Evolutionary conservation across 805 yeast genomes (phyloP).

Genomic region (Sugiyamaella americana): DNA sequence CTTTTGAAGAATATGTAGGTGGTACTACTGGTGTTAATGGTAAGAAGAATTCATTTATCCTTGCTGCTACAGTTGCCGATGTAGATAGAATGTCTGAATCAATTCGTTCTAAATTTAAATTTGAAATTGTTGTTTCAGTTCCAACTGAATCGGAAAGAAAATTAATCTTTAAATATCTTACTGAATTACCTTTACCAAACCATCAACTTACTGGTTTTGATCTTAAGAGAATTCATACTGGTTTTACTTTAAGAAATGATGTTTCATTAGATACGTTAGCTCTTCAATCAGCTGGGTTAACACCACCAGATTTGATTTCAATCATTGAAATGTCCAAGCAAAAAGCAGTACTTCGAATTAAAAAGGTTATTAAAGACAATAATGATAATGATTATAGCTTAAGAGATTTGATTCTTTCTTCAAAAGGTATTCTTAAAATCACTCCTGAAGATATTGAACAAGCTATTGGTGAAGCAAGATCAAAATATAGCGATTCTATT

Average conservation of each 20-base stretch:
- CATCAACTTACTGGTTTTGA: slow-evolving; percentile 7
- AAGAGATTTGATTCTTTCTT: slow-evolving; percentile 38
- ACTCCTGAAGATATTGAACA: slow-evolving; percentile 57
- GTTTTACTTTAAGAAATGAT: slow-evolving; percentile 39
- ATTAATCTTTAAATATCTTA: slow-evolving; percentile 51
- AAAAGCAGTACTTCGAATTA: slow-evolving; percentile 47
- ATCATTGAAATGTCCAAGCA: slow-evolving; percentile 62
- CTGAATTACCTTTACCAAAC: slow-evolving; percentile 4
- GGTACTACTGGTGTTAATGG: slow-evolving; percentile 19
- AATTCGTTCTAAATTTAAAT: slow-evolving; percentile 62
- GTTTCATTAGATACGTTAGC: slow-evolving; percentile 57
- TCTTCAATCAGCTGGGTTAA: slow-evolving; percentile 85
- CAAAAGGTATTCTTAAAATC: slow-evolving; percentile 50
- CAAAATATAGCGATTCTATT: slow-evolving; percentile 84
- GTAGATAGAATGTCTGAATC: slow-evolving; percentile 61
- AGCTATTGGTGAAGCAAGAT: slow-evolving; percentile 76
- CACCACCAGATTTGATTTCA: slow-evolving; percentile 72
- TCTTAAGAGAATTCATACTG: slow-evolving; percentile 8
- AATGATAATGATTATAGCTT: slow-evolving; percentile 17
- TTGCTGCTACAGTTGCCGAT: slow-evolving; percentile 65
- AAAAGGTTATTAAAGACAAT: slow-evolving; percentile 26
- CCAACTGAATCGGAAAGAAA: slow-evolving; percentile 74
- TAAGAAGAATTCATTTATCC: slow-evolving; percentile 38
- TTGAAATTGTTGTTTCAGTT: slow-evolving; percentile 69
- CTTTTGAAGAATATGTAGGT: slow-evolving; percentile 45